phyloP scores from a whole-genome alignment of 805 yeast genomes.

The Yarrowia osloensis region DNA sequence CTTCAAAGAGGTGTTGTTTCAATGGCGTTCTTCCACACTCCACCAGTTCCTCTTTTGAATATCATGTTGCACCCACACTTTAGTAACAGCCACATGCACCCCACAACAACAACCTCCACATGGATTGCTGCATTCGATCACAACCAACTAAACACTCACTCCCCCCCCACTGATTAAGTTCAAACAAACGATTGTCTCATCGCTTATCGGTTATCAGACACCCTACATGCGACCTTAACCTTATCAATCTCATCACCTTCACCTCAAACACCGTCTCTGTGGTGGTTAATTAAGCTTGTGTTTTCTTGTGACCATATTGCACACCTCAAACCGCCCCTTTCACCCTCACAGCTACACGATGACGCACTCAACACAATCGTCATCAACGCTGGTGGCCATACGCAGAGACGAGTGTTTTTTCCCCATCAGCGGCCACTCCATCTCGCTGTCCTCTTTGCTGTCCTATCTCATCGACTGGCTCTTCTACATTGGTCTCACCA shows the following conservation, averaged over 20 bases:
- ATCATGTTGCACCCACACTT: too few species aligned
- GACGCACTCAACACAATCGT: background rate
- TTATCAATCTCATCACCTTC: background rate
- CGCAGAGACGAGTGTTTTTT: slow-evolving; percentile 20
- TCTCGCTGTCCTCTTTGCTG: background rate
- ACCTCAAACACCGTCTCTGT: background rate
- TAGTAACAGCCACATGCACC: too few species aligned
- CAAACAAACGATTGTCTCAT: background rate
- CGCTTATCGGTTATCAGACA: background rate
- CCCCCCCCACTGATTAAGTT: background rate
- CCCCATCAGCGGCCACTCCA: background rate
- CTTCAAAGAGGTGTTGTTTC: too few species aligned
- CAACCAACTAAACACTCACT: too few species aligned
- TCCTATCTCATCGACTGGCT: slow-evolving; percentile 1
- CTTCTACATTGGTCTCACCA: background rate
- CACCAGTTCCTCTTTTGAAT: too few species aligned
- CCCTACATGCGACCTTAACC: background rate
- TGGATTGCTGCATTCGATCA: too few species aligned
- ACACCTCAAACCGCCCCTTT: background rate
- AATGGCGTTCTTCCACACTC: too few species aligned
- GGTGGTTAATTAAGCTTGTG: background rate
- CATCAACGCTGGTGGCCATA: slow-evolving; percentile 10
- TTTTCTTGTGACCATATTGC: background rate
- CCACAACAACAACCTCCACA: too few species aligned
- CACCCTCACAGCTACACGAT: background rate